Evolutionary conservation across 192 early-diverging fungal species (phyloP), one percentile per base, ranked within the genome.

Genomic region (Coemansia sp.): DNA sequence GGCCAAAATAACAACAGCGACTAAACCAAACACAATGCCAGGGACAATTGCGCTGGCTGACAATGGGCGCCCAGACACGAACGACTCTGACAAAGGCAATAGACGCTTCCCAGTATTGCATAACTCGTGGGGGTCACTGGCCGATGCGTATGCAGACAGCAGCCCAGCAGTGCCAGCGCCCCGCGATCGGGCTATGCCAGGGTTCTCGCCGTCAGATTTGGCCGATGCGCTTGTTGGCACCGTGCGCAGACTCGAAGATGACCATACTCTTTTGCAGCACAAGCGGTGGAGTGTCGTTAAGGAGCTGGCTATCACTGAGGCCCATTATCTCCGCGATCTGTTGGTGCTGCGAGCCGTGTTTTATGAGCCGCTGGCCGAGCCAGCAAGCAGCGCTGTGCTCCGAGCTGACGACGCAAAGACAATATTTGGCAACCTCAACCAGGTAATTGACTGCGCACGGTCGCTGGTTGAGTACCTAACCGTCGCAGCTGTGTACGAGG

Each of bases 231-330:
- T 80, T 7, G 61, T 71, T 10, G 72, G 77, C 57, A 80, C 77
- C 1, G 65, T 80, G 1, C 72, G 73, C 23, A 56, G 77, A n/a
- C 72, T 80, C 12, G 77, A 80, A 37, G 72, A 80, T 48, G 77
- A 80, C 62, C 62, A 65, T 59, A 71, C 65, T 16, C 65, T 80
- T 17, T 31, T 63, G 21, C 77, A 59, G 60, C 77, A 65, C 43
- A 94, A 94, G 75, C 79, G 90, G 16, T 77, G 84, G 31, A 85
- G 86, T 39, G 87, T 94, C 29, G 73, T 93, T 11, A 82, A 84
- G 45, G 94, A 96, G 59, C 71, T 96, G 41, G 71, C 92, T 0
- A 83, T 87, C 31, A 94, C 94, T 1, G 94, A 96, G 65, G 75
- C 82, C 19, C 79, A 74, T 9, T 96, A 86, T 51, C 77, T 89